Conservation (phyloP, 2,329 filamentous ascomycete genomes). For the Rosellinia necatrix region DNA sequence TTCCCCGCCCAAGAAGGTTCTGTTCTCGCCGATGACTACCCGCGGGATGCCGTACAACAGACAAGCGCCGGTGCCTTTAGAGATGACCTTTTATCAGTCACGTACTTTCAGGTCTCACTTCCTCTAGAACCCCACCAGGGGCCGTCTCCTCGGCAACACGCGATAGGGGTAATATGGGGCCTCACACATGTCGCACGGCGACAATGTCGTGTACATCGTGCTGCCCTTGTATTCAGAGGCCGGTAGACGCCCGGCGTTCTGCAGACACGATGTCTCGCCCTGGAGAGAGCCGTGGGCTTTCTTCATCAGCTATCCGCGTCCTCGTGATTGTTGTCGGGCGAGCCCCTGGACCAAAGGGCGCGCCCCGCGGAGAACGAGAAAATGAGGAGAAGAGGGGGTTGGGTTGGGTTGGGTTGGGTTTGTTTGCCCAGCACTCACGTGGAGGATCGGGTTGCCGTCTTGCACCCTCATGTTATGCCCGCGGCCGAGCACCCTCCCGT, state of each 20-base stretch:
- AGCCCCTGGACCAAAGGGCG: too few species aligned
- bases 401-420: too few species aligned
- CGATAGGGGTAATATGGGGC: not conserved
- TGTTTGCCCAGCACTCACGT: conserved; percentile 53
- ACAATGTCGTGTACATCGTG: conserved; percentile 84
- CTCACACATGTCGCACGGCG: conserved; percentile 77
- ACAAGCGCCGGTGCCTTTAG: conserved; percentile 67
- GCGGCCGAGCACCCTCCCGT: conserved; percentile 71
- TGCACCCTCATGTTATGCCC: conserved; percentile 80
- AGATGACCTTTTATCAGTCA: not conserved
- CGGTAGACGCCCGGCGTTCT: conserved; percentile 73
- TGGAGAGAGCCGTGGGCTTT: conserved; percentile 40
- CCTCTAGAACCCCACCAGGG: too few species aligned
- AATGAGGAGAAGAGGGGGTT: not conserved
- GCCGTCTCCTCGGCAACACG: not conserved
- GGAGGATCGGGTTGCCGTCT: conserved; percentile 70
- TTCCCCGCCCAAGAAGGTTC: conserved; percentile 75
- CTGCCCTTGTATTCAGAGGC: conserved; percentile 70
- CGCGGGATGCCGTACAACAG: conserved; percentile 75
- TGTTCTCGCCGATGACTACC: conserved; percentile 79
- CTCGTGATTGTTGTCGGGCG: too few species aligned
- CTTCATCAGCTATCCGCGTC: not conserved
- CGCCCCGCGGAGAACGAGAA: too few species aligned
- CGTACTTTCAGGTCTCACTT: not conserved
- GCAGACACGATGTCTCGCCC: conserved; percentile 78